phyloP scores from a whole-genome alignment of 768 basidiomycete genomes.

The Russula dissimulans region DNA sequence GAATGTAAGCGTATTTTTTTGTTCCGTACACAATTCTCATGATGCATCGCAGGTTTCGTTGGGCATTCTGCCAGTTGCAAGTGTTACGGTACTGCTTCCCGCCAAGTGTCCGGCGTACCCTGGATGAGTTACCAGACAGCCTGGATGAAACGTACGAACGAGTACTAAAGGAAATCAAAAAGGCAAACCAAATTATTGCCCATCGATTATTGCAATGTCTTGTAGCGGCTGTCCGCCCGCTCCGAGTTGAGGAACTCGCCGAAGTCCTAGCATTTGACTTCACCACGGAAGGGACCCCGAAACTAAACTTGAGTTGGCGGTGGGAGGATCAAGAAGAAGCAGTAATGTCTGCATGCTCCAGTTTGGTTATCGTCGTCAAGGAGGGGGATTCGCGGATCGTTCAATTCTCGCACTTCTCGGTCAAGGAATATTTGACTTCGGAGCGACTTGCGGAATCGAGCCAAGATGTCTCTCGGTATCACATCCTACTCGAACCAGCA shows the following conservation, averaged over 20 bases:
- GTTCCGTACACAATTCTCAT: no score
- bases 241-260: not conserved
- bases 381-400: not conserved
- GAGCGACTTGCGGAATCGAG: not conserved
- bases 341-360: not conserved
- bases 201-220: slow-evolving; percentile 1
- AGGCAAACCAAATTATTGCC: not conserved
- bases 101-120: not conserved
- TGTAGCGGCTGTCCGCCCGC: not conserved
- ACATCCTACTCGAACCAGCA: not conserved
- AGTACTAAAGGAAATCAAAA: not conserved
- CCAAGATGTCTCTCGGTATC: not conserved
- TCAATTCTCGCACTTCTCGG: not conserved
- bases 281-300: not conserved
- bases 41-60: not conserved
- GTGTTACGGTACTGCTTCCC: not conserved
- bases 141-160: slow-evolving; percentile 4
- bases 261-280: slow-evolving; percentile 2
- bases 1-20: not conserved
- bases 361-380: not conserved
- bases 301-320: not conserved
- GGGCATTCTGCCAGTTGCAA: not conserved
- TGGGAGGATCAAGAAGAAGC: not conserved
- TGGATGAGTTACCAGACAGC: not conserved
- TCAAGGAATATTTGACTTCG: not conserved